A percentile compares a stretch with the other conserved stretches of the same genome.
Evolutionary conservation across 352 stramenopile species (phyloP).

Genomic region (Stramenopiles sp.): DNA sequence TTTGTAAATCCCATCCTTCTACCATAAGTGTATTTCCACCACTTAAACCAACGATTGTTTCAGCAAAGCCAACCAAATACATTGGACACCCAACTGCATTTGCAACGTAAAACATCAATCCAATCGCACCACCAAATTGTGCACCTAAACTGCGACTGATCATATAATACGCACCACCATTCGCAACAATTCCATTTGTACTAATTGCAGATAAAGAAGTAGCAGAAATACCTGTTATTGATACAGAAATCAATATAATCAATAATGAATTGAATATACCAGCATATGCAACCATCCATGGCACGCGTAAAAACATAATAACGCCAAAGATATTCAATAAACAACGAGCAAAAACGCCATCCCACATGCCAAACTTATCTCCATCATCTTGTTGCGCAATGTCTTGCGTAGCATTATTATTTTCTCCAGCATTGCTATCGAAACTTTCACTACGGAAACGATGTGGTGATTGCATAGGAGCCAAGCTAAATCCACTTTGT

Average conservation of each 20-base stretch:
- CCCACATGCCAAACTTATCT: constrained; percentile 18
- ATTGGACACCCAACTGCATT: constrained; percentile 11
- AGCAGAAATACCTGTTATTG: too few relatives aligned
- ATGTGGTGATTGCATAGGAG: too few relatives aligned
- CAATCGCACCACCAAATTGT: constrained; percentile 60
- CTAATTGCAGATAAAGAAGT: too few relatives aligned
- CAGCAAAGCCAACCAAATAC: constrained; percentile 48
- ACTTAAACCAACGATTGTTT: too few relatives aligned
- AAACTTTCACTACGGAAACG: too few relatives aligned
- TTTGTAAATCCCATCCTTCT: constrained; percentile 10
- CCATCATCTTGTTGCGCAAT: background rate
- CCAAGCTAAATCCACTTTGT: too few relatives aligned
- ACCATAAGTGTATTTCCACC: too few relatives aligned
- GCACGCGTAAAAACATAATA: constrained; percentile 19
- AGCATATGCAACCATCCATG: too few relatives aligned
- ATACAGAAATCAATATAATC: too few relatives aligned
- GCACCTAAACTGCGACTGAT: constrained; percentile 38
- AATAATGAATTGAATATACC: too few relatives aligned
- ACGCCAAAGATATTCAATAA: constrained; percentile 17
- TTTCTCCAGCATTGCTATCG: too few relatives aligned
- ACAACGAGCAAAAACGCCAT: constrained; percentile 19
- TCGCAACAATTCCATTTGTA: constrained; percentile 14
- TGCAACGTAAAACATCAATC: constrained; percentile 70
- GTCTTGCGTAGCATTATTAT: too few relatives aligned
- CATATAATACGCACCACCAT: constrained; percentile 17